Evolutionary conservation across 2,329 filamentous ascomycete species (phyloP).

Genomic region (Hymenoscyphus infarciens): DNA sequence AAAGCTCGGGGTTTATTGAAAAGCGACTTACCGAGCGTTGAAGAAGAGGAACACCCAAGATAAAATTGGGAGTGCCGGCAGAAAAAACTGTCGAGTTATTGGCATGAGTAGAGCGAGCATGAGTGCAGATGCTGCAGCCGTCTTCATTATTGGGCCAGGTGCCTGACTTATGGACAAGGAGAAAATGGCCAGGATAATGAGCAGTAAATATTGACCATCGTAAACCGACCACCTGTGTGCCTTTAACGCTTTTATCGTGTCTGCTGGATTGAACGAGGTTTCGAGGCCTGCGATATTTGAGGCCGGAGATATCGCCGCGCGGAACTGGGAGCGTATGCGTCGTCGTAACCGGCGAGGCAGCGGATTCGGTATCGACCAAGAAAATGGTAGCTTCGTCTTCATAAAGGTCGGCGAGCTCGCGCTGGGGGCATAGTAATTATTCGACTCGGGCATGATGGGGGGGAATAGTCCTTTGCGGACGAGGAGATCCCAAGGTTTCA

Average conservation of each 20-base stretch:
- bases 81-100: slow-evolving; percentile 83
- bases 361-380: slow-evolving; percentile 46
- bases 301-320: slow-evolving; percentile 61
- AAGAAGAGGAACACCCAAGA: slow-evolving; percentile 91
- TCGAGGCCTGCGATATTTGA: slow-evolving; percentile 74
- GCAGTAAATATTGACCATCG: slow-evolving; percentile 79
- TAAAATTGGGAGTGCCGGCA: slow-evolving; percentile 81
- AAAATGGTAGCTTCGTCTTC: slow-evolving; percentile 40
- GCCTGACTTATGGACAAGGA: slow-evolving; percentile 76
- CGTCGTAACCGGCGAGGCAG: slow-evolving; percentile 64
- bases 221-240: slow-evolving; percentile 76
- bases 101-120: slow-evolving; percentile 73
- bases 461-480: slow-evolving; percentile 7
- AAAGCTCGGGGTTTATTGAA: neutral
- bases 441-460: slow-evolving; percentile 26
- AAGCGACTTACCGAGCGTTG: slow-evolving; percentile 57
- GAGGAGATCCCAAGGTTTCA: neutral
- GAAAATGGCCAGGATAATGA: slow-evolving; percentile 74
- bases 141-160: slow-evolving; percentile 75
- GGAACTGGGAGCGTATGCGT: slow-evolving; percentile 65
- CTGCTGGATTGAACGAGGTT: slow-evolving; percentile 75
- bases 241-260: slow-evolving; percentile 72
- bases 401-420: slow-evolving; percentile 28
- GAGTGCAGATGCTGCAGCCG: slow-evolving; percentile 63
- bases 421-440: slow-evolving; percentile 23